Conservation (phyloP, 169 alveolate species). For the Eimeria maxima region DNA sequence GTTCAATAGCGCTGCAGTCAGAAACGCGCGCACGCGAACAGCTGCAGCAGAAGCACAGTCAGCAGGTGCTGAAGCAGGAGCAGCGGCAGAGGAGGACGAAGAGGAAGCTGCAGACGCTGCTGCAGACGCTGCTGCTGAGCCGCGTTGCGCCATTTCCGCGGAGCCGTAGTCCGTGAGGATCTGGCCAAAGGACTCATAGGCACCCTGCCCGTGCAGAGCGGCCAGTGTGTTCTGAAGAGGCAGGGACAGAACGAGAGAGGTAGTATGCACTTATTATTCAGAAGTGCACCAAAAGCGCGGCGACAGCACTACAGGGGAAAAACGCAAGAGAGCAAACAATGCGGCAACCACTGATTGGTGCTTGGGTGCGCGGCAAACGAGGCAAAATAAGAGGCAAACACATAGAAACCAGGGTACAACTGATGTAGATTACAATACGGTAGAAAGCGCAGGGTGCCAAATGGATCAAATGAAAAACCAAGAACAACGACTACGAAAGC, state of each 20-base stretch:
- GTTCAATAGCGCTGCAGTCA: conserved; percentile 93
- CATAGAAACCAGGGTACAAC: too few species aligned
- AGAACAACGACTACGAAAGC: background rate
- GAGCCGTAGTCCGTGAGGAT: conserved; percentile 45
- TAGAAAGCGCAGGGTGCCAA: background rate
- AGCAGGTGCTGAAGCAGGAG: background rate
- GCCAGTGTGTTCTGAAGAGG: conserved; percentile 10
- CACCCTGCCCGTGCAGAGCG: conserved; percentile 46
- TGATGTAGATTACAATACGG: background rate
- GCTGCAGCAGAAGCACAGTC: conserved; percentile 10
- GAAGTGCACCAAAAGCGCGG: too few species aligned
- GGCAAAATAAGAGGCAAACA: too few species aligned
- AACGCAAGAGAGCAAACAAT: too few species aligned
- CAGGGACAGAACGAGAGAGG: too few species aligned
- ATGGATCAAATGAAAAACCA: background rate
- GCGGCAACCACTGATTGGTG: too few species aligned
- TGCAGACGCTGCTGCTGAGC: background rate
- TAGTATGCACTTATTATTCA: too few species aligned
- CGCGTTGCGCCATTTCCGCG: conserved; percentile 5
- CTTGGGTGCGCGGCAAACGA: too few species aligned
- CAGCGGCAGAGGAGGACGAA: background rate
- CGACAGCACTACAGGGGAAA: too few species aligned
- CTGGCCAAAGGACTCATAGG: conserved; percentile 42
- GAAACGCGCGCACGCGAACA: conserved; percentile 87
- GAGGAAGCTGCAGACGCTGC: conserved; percentile 28